Conservation (phyloP, 306 rosid genomes). For the Pyrus communis region DNA sequence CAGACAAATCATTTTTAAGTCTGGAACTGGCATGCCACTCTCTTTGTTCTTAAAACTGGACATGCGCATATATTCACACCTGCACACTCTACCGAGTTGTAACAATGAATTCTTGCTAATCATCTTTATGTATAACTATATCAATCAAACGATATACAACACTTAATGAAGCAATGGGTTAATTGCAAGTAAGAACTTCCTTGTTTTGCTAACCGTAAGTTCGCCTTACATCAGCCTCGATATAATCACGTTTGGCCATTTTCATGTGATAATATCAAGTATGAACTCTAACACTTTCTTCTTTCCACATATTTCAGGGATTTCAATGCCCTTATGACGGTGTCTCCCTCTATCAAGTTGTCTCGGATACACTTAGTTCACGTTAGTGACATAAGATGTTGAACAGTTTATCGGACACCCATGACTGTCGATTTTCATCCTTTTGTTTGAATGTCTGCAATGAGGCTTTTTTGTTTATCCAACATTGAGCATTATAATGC, state of each 20-base stretch:
- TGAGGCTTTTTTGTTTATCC: constrained; percentile 7
- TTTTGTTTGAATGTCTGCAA: neutral
- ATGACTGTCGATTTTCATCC: neutral
- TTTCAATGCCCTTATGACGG: constrained; percentile 93
- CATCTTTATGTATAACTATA: neutral
- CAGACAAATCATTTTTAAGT: too few relatives aligned
- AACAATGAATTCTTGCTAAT: neutral
- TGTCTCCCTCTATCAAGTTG: constrained; percentile 2
- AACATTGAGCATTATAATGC: neutral
- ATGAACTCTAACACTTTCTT: neutral
- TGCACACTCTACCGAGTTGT: neutral
- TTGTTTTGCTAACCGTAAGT: neutral
- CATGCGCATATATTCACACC: neutral
- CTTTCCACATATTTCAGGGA: constrained; percentile 53
- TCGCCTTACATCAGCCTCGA: neutral
- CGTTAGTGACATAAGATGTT: constrained; percentile 26
- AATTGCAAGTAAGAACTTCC: neutral
- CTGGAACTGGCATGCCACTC: neutral
- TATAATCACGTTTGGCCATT: neutral
- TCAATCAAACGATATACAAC: neutral
- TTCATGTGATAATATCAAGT: neutral
- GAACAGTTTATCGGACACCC: constrained; percentile 9
- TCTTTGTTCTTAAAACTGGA: neutral
- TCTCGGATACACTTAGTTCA: constrained; percentile 20
- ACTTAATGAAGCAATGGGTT: neutral